phyloP scores from a whole-genome alignment of 305 asterid genomes.

The Caryopteris hybrid region DNA sequence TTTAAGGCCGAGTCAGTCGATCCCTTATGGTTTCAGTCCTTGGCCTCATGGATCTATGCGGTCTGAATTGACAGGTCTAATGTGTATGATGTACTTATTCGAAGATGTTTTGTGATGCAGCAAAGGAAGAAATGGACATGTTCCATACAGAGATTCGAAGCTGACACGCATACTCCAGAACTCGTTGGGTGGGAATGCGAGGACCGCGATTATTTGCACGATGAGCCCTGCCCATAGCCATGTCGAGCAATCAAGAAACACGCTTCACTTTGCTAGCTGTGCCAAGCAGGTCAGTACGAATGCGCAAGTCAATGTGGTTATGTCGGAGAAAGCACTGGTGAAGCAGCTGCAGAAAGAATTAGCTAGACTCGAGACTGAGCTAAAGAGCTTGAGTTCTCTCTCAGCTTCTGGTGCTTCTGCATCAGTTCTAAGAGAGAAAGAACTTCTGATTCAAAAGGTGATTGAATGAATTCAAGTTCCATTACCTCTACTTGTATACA shows the following conservation, averaged over 20 bases:
- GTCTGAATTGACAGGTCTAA: too few relatives aligned
- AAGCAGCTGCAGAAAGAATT: constrained; percentile 81
- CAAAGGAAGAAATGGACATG: constrained; percentile 83
- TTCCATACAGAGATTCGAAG: constrained; percentile 93
- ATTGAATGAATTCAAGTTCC: not conserved
- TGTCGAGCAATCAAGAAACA: constrained; percentile 89
- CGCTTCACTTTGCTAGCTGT: constrained; percentile 84
- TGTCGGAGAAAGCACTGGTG: constrained; percentile 88
- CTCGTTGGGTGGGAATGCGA: constrained; percentile 89
- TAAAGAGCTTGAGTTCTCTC: constrained; percentile 46
- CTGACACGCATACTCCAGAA: constrained; percentile 88
- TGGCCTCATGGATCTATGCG: too few relatives aligned
- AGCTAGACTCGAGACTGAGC: constrained; percentile 64
- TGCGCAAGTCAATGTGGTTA: constrained; percentile 79
- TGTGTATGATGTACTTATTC: not conserved
- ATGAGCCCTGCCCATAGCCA: constrained; percentile 92
- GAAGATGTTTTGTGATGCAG: constrained; percentile 32
- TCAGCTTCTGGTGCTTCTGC: constrained; percentile 47
- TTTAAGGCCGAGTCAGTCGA: too few relatives aligned
- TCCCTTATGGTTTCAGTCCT: too few relatives aligned
- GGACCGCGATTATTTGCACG: constrained; percentile 90
- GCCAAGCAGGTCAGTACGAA: constrained; percentile 82
- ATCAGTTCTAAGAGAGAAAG: constrained; percentile 62
- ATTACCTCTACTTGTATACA: too few relatives aligned
- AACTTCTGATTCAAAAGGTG: constrained; percentile 77